Evolutionary conservation across 2,329 filamentous ascomycete genomes (phyloP).

Genomic region (Paracamarosporium sp.): DNA sequence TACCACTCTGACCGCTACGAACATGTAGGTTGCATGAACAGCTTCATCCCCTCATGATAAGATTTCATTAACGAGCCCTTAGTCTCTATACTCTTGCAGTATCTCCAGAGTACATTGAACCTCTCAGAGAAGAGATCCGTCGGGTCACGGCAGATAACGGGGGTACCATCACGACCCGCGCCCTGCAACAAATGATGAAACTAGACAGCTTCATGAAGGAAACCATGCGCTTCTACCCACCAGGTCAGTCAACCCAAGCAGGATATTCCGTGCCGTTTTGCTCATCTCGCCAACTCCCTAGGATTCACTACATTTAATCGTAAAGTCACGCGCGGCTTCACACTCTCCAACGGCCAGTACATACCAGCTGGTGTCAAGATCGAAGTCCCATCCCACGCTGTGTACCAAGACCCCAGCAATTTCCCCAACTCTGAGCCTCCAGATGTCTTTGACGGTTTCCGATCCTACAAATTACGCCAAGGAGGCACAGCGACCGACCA

Average conservation of each 20-base stretch:
- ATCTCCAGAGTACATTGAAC: constrained; percentile 51
- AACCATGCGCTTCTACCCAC: constrained; percentile 32
- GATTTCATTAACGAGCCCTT: not conserved
- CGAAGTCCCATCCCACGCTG: constrained; percentile 36
- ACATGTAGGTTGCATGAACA: constrained; percentile 17
- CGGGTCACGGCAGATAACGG: constrained; percentile 45
- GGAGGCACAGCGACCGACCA: constrained; percentile 26
- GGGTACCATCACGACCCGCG: constrained; percentile 34
- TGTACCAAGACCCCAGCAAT: constrained; percentile 30
- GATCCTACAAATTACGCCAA: constrained; percentile 37
- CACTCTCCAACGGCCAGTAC: constrained; percentile 62
- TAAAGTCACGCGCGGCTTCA: constrained; percentile 59
- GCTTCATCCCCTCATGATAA: not conserved
- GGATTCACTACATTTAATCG: constrained; percentile 54
- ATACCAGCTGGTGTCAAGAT: constrained; percentile 44
- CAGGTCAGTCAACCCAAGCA: not conserved
- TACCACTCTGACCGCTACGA: constrained; percentile 32
- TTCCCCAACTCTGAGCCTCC: constrained; percentile 28
- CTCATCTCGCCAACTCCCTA: not conserved
- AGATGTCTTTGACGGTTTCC: constrained; percentile 40
- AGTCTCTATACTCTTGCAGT: constrained; percentile 40
- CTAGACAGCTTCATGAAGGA: constrained; percentile 48
- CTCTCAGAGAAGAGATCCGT: constrained; percentile 50
- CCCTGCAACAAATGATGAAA: constrained; percentile 43
- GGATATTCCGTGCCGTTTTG: not conserved